Conservation (phyloP, 2,329 filamentous ascomycete genomes). For the Penicillium brasilianum region DNA sequence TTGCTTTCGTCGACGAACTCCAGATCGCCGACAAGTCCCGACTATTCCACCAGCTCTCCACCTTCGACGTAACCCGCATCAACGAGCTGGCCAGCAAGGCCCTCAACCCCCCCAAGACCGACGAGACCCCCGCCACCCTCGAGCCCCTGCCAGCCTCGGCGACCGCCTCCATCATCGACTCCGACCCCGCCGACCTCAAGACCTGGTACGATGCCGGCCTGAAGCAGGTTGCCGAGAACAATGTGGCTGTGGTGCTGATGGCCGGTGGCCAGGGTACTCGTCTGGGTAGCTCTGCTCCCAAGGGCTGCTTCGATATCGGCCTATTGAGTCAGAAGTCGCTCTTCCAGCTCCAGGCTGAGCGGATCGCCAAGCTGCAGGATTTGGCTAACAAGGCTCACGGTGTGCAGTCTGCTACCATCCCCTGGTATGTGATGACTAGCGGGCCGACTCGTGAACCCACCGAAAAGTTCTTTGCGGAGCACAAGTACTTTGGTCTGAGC, state of each 20-base stretch:
- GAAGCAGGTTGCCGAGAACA: conserved; percentile 68
- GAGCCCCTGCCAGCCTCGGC: conserved; percentile 88
- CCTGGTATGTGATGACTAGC: conserved; percentile 99
- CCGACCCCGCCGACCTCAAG: conserved; percentile 74
- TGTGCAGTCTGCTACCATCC: conserved; percentile 68
- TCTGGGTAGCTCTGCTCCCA: conserved; percentile 90
- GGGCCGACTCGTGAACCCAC: conserved; percentile 90
- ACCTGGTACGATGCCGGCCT: conserved; percentile 80
- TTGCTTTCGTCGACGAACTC: conserved; percentile 85
- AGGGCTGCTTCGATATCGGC: conserved; percentile 97
- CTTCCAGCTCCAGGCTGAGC: conserved; percentile 96
- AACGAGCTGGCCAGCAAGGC: conserved; percentile 84
- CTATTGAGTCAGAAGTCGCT: conserved; percentile 91
- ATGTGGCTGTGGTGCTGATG: conserved; percentile 89
- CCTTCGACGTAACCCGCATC: conserved; percentile 84
- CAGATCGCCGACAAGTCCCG: conserved; percentile 71
- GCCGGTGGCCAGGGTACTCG: conserved; percentile 96
- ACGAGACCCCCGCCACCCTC: conserved; percentile 61
- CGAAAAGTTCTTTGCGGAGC: conserved; percentile 88
- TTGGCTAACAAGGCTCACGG: conserved; percentile 74
- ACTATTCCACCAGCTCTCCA: conserved; percentile 80
- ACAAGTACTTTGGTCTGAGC: conserved; percentile 88
- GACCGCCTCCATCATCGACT: conserved; percentile 90
- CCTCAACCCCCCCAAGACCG: conserved; percentile 72
- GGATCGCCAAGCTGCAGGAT: conserved; percentile 83